Evolutionary conservation across 2,329 filamentous ascomycete genomes (phyloP), one percentile per base, ranked within the genome.

Genomic region (Fusarium sp.): DNA sequence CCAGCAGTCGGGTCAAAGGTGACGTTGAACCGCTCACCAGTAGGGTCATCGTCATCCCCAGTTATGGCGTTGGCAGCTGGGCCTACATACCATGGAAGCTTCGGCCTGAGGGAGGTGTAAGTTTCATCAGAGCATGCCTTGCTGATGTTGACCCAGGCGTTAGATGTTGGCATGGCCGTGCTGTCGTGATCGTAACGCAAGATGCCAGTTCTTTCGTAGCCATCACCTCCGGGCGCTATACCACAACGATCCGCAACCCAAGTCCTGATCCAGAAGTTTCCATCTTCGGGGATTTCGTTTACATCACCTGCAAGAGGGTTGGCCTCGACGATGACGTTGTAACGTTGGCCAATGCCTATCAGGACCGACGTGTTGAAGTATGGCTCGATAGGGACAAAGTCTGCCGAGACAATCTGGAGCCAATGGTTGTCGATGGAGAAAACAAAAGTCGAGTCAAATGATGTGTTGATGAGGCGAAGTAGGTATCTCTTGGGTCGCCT

Each of bases 391-490:
- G 67, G 67, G 0, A 68, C 65, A 7, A 70, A 69, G 10, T 70
- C 67, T 3, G 62, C 25, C 0, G 65, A 35, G 4, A 67, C 54
- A 4, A 70, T 47, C 1, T 61, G 57, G 3, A 70, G 54, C 45
- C 57, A 59, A n/a, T 70, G 67, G 4, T 69, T 67, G 7, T 70
- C 67, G 3, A 70, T 70, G 1, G 59, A 67, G 2, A 70, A 70
- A 29, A 69, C 50, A 36, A 65, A 64, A 0, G 64, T 67, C 1
- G 67, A 52, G n/a, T 69, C 67, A 1, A 69, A 61, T 0, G 67
- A 70, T 0, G 67, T 69, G 4, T 69, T 69, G 40, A 69, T 69
- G 0, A 69, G 13, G 0, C 67, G 67, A 2, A 69, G 62, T 0
- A 70, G 5, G 11, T 69, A 69, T 28, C 58, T 42, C 12, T 47